Base-by-base conservation (phyloP, 139 green algal genomes). In the Desmodesmus armatus region DNA sequence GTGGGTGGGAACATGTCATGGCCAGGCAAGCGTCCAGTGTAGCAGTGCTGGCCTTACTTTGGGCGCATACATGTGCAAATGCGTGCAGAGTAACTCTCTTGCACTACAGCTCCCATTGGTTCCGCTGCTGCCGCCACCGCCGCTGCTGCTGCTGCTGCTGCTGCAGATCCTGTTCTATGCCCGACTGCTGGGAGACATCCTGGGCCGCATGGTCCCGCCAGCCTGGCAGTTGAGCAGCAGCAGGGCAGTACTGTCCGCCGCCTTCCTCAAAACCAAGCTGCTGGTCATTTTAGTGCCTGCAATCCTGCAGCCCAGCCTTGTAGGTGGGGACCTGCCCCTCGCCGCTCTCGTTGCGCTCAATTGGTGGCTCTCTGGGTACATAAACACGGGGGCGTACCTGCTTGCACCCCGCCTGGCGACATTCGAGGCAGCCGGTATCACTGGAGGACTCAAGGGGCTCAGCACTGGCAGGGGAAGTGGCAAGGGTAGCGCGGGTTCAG, bases 301-400 rank as follows among this genome's bases (percentile, higher is more conserved):
- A 6, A n/a, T 86, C 4, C 49, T 86, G 43, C 71, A 62, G 7
- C 71, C 71, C 0, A 25, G 65, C 13, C 39, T 86, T 5, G 37
- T 71, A 7, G 78, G 82, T 5, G 89, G 89, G 0, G 89, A 93
- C 78, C 25, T 88, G 5, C 78, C 72, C 3, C 27, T 71, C n/a
- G 41, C 76, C 11, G 3, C 85, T 27, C 27, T 87, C 13, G 78
- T 93, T n/a, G 85, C 75, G 11, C 5, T 88, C 5, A 84, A 94
- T 80, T 97, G 93, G 93, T 51, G 90, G 44, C 39, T 92, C 33
- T 89, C 81, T 4, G 94, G 94, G 19, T 91, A 91, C 58, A 58
- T 96, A 33, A 97, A 97, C 86, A 96, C 94, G 0, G 90, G 87
- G 53, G 78, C 88, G 11, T 95, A 96, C 85, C 55, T 96, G 88